Percentiles rank a stretch among this genome's conserved stretches.
phyloP scores from a whole-genome alignment of 1,284 basidiomycete genomes.

The Abortiporus biennis region DNA sequence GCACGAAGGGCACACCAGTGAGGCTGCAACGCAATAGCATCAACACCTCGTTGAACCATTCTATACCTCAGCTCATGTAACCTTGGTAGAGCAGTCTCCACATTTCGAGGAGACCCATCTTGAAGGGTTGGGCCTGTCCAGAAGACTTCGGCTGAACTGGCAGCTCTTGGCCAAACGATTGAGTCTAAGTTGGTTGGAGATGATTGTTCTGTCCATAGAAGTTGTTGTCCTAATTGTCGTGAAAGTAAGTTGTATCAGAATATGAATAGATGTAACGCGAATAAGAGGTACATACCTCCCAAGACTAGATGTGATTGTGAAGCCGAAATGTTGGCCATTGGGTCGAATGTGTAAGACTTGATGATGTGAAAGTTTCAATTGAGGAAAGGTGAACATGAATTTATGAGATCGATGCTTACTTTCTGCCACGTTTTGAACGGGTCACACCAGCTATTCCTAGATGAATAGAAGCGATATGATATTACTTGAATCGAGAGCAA shows the following conservation, averaged over 20 bases:
- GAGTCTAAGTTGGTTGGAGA: slow-evolving; percentile 65
- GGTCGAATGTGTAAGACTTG: slow-evolving; percentile 70
- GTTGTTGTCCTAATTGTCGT: slow-evolving; percentile 58
- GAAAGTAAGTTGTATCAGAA: slow-evolving; percentile 18
- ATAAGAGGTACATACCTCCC: slow-evolving; percentile 41
- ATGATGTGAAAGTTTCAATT: background rate
- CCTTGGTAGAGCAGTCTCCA: slow-evolving; percentile 65
- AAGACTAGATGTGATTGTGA: slow-evolving; percentile 51
- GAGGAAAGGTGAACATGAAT: background rate
- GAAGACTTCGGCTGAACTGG: slow-evolving; percentile 75
- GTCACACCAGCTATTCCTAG: slow-evolving; percentile 55
- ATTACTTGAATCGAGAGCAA: background rate
- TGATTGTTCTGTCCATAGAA: slow-evolving; percentile 79
- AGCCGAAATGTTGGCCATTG: slow-evolving; percentile 47
- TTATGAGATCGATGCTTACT: background rate
- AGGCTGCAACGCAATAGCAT: slow-evolving; percentile 70
- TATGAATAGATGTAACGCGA: background rate
- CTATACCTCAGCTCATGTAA: slow-evolving; percentile 73
- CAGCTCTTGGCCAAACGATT: slow-evolving; percentile 76
- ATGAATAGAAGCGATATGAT: too few species aligned
- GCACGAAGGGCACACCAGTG: slow-evolving; percentile 77
- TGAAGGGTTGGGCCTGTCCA: slow-evolving; percentile 47
- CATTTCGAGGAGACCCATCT: slow-evolving; percentile 29
- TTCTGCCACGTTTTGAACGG: slow-evolving; percentile 73
- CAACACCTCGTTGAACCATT: slow-evolving; percentile 62